Base-by-base conservation (phyloP, 202 grass and related monocot species). In the Musa balbisiana region DNA sequence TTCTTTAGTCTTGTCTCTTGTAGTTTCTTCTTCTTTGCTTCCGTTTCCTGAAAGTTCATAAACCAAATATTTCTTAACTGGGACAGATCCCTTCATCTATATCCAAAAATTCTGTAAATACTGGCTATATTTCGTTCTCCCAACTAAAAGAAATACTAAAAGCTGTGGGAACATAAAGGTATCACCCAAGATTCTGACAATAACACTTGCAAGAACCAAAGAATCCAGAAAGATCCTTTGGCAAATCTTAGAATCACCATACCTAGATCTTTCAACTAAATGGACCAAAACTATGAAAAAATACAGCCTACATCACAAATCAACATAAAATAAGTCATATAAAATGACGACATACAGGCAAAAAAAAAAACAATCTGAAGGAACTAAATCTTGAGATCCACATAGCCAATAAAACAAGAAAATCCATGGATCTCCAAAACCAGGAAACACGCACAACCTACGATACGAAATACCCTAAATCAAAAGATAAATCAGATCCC, bases 11-110 rank as follows among this genome's bases (percentile, higher is more conserved):
- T 93, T 3, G 60, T 72, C 2, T 77, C 78, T 56, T 76, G 65
- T 51, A 91, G 62, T 81, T 25, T 69, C 84, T 51, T 83, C 88
- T 78, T 93, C 76, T 93, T 93, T 22, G 74, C 83, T 62, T 91
- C 94, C 15, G 81, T 84, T 22, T 91, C 90, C 94, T 97, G 81
- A 63, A 22, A n/a, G 11, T 62, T 23, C 62, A 74, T 53, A 62
- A 83, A 66, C 16, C 56, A 71, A 67, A 66, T 80, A 43, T 12
- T 2, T 17, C 33, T 5, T 43, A 43, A 43, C 33, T 43, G 33
- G 33, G 33, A 43, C 33, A 43, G 68, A 33, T 73, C 2, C 43
- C 6, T 26, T 17, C 51, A 51, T 2, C 71, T 52, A 58, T 67
- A 5, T 55, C 24, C 3, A 27, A 3, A 29, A 64, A 51, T 56